Evolutionary conservation across 225 moss, liverwort and hornwort genomes (phyloP), one percentile per base, ranked within the genome.

Genomic region (Lunularia cruciata): DNA sequence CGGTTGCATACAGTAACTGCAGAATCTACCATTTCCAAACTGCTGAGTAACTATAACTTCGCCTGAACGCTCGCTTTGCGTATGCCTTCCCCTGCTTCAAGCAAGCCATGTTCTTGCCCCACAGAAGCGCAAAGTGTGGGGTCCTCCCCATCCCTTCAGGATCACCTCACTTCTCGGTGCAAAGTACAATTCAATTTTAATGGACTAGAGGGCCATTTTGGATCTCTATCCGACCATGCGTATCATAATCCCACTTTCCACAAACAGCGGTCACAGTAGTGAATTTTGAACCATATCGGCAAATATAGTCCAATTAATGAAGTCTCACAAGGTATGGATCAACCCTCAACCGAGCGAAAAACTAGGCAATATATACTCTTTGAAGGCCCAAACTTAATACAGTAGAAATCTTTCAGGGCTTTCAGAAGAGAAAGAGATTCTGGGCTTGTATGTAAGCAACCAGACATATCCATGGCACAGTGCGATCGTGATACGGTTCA

Each of bases 211-310:
- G 8, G 11, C 11, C 11, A 48, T 23, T 54, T n/a, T n/a, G 26
- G 28, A 54, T 54, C 54, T 54, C 54, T 54, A 54, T 54, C 54
- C 54, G 54, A 54, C 54, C 54, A 54, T 27, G 54, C n/a, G n/a
- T n/a, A n/a, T n/a, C n/a, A n/a, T n/a, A n/a, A n/a, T n/a, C n/a
- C n/a, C n/a, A n/a, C n/a, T n/a, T n/a, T n/a, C n/a, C n/a, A n/a
- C n/a, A n/a, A n/a, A n/a, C n/a, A n/a, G n/a, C n/a, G n/a, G n/a
- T n/a, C n/a, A n/a, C n/a, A n/a, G n/a, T n/a, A n/a, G n/a, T n/a
- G n/a, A n/a, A n/a, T n/a, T n/a, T n/a, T n/a, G n/a, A n/a, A n/a
- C n/a, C n/a, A n/a, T n/a, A n/a, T n/a, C n/a, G n/a, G n/a, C n/a
- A n/a, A n/a, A n/a, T n/a, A n/a, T n/a, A n/a, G n/a, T n/a, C n/a